Percentiles rank a stretch among this genome's conserved stretches.
Evolutionary conservation across 2,329 filamentous ascomycete species (phyloP).

Genomic region (Exophiala dermatitidis): DNA sequence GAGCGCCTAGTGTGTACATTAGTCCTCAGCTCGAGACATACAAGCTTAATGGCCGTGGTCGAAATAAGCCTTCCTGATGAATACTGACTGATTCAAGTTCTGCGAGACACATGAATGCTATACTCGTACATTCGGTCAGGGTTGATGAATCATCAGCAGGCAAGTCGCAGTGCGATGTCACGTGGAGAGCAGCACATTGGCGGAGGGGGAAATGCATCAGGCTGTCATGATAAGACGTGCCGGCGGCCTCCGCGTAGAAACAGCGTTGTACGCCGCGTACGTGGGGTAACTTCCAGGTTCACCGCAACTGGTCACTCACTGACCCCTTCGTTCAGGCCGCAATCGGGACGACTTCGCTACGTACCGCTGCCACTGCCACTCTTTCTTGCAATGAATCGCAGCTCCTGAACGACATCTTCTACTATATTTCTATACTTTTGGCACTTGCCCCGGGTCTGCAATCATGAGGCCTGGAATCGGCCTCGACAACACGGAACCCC

Average conservation of each 20-base stretch:
- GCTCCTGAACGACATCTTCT: neutral
- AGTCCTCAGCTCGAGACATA: conserved; percentile 13
- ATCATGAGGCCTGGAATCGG: conserved; percentile 34
- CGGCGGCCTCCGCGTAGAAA: no score
- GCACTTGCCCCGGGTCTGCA: conserved; percentile 16
- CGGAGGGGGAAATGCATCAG: no score
- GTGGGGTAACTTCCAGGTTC: neutral
- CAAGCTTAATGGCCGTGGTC: conserved; percentile 3
- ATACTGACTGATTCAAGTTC: no score
- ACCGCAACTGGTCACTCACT: no score
- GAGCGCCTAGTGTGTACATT: conserved; percentile 17
- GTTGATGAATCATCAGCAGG: no score
- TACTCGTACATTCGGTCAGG: no score
- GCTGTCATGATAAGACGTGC: no score
- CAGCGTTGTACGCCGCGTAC: no score
- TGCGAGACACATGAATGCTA: no score
- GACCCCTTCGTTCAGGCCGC: conserved; percentile 7
- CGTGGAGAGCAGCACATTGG: no score
- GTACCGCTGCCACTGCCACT: neutral
- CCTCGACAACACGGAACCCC: conserved; percentile 29
- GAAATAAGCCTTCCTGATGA: no score
- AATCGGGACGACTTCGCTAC: neutral
- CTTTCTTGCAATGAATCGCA: neutral
- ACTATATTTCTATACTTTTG: neutral
- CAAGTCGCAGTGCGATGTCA: no score